Evolutionary conservation across 495 filamentous ascomycete species (phyloP).

Genomic region (Peziza echinospora): DNA sequence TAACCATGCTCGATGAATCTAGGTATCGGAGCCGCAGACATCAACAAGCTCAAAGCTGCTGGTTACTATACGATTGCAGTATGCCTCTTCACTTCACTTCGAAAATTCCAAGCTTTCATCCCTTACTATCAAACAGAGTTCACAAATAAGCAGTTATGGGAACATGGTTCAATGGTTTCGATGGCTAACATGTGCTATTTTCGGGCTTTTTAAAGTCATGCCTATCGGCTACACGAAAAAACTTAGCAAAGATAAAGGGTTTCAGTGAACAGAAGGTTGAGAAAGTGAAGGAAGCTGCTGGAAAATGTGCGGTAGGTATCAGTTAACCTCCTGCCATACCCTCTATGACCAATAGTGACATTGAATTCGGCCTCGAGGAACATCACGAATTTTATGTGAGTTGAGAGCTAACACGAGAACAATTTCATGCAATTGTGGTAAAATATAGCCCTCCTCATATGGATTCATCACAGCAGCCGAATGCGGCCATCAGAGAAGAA

Average conservation of each 20-base stretch:
- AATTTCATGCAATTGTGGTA: background rate
- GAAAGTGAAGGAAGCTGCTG: slow-evolving; percentile 56
- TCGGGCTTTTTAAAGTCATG: background rate
- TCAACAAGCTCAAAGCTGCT: slow-evolving; percentile 48
- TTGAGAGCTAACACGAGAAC: background rate
- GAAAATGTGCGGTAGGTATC: slow-evolving; percentile 40
- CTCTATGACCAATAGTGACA: background rate
- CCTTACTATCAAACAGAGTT: background rate
- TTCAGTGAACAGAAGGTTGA: slow-evolving; percentile 68
- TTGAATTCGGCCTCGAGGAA: too few relatives aligned
- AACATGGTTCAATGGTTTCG: too few relatives aligned
- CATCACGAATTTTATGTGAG: background rate
- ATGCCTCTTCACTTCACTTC: too few relatives aligned
- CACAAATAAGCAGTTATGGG: too few relatives aligned
- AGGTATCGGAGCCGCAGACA: slow-evolving; percentile 55
- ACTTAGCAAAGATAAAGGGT: slow-evolving; percentile 51
- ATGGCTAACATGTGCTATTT: background rate
- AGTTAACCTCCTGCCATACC: background rate
- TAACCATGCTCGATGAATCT: slow-evolving; percentile 1
- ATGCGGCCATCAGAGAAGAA: slow-evolving; percentile 43
- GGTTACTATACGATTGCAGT: slow-evolving; percentile 54
- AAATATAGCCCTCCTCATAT: slow-evolving; percentile 33
- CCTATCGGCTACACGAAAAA: slow-evolving; percentile 35
- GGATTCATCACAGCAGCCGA: slow-evolving; percentile 65
- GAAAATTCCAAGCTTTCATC: too few relatives aligned